Base-by-base conservation (phyloP, 768 basidiomycete genomes). In the Mycena alexandri region DNA sequence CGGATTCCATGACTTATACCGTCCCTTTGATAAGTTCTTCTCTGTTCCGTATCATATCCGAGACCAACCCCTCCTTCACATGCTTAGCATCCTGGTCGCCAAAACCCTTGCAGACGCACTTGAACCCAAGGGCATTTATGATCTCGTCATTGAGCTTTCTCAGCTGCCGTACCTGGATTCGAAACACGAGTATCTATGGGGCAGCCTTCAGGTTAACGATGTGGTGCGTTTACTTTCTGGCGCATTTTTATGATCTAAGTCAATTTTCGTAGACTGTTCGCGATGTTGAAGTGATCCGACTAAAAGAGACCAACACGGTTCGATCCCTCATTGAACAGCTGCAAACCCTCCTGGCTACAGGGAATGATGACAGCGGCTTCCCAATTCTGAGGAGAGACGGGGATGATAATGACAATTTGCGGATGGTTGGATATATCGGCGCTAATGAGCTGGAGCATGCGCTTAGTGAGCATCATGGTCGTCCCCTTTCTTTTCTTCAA, bases 51-150 rank as follows among this genome's bases (percentile, higher is more conserved):
- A n/a, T 9, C 19, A 25, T 33, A 41, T 41, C 13, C 43, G 17
- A 33, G 55, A 17, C 55, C n/a, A 10, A 57, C 22, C 25, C 42
- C 29, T 46, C 16, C 55, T 57, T 29, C 44, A 57, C 55, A 57
- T 96, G 94, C 79, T 96, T 47, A 83, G 89, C 17, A 88, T 99
- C 17, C 86, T 99, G 22, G 92, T 96, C 19, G 94, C 94, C 24
- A 97, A 96, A 82, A 95, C 93, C 0, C 88, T 94, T 0, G 95
- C 94, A 10, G 95, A 96, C 75, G 89, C 90, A 2, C 77, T 98
- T 62, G 93, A 96, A 76, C 93, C 93, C 3, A 95, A 96, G 75
- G 96, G 96, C 11, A 98, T 99, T 61, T 99, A 98, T 75, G 98
- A 99, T 77, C 87, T 99, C 42, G 95, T 95, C 63, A 99, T 98